Evolutionary conservation across 2,329 filamentous ascomycete genomes (phyloP).

Genomic region (Trichophyton schoenleinii): DNA sequence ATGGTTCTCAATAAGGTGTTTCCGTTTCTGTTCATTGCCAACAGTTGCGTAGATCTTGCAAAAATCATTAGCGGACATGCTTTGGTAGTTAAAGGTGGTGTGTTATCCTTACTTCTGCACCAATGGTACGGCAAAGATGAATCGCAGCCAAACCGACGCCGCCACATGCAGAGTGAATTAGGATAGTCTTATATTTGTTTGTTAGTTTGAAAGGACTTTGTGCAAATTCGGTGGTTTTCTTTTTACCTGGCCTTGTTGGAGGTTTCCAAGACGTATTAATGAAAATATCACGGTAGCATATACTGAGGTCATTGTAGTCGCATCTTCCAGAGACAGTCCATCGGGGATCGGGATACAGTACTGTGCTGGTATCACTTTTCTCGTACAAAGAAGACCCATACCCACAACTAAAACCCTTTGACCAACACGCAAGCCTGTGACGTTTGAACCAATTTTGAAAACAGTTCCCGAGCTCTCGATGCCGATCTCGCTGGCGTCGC

Average conservation of each 20-base stretch:
- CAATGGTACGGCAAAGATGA: constrained; percentile 12
- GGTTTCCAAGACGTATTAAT: constrained; percentile 16
- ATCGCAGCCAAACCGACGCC: constrained; percentile 17
- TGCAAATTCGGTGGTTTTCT: too few species aligned
- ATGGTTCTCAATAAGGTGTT: background rate
- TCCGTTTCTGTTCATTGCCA: constrained; percentile 3
- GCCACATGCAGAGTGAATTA: constrained; percentile 20
- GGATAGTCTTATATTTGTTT: constrained; percentile 5
- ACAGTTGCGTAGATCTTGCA: constrained; percentile 13
- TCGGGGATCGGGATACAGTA: constrained; percentile 15
- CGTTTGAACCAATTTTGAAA: background rate
- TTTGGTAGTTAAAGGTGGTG: too few species aligned
- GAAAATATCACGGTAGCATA: constrained; percentile 18
- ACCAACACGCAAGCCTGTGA: background rate
- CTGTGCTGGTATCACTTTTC: background rate
- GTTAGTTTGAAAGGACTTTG: background rate
- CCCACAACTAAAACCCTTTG: background rate
- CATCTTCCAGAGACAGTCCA: constrained; percentile 18
- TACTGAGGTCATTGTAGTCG: constrained; percentile 16
- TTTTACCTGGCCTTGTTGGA: constrained; percentile 4
- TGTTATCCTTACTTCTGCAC: constrained; percentile 4
- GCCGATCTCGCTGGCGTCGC: background rate
- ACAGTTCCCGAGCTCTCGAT: background rate
- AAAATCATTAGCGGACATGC: background rate
- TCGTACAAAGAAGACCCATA: background rate